Evolutionary conservation across 768 basidiomycete species (phyloP).

Genomic region (Suillus cothurnatus): DNA sequence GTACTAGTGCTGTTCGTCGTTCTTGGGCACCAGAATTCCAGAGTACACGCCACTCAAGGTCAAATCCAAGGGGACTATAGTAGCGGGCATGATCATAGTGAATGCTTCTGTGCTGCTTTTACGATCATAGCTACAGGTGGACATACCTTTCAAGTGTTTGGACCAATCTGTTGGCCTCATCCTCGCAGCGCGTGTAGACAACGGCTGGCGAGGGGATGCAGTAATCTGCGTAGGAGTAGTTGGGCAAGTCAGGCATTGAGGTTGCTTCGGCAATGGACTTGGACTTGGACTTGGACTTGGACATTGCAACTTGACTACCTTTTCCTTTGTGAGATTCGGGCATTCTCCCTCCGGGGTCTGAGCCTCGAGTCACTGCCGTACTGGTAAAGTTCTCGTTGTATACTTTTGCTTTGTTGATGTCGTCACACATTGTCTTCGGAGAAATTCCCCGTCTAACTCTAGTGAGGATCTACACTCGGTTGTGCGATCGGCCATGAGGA

Average conservation of each 20-base stretch:
- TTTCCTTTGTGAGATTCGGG: neutral
- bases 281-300: constrained; percentile 7
- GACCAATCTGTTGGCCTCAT: constrained; percentile 43
- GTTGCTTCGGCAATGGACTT: constrained; percentile 9
- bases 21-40: constrained; percentile 34
- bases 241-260: constrained; percentile 21
- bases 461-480: neutral
- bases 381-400: neutral
- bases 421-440: neutral
- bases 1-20: constrained; percentile 45
- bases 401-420: neutral
- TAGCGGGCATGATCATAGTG: neutral
- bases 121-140: neutral
- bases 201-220: constrained; percentile 31
- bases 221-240: constrained; percentile 43
- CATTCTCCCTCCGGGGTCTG: neutral
- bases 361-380: neutral
- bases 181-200: constrained; percentile 43
- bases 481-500: neutral
- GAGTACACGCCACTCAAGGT: constrained; percentile 50
- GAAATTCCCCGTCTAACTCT: neutral
- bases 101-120: neutral
- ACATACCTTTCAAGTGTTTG: constrained; percentile 39
- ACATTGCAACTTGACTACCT: constrained; percentile 10
- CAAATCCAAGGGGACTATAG: constrained; percentile 49